Evolutionary conservation across 2,329 filamentous ascomycete genomes (phyloP), one percentile per base, ranked within the genome.

Genomic region (Penicillium sp.): DNA sequence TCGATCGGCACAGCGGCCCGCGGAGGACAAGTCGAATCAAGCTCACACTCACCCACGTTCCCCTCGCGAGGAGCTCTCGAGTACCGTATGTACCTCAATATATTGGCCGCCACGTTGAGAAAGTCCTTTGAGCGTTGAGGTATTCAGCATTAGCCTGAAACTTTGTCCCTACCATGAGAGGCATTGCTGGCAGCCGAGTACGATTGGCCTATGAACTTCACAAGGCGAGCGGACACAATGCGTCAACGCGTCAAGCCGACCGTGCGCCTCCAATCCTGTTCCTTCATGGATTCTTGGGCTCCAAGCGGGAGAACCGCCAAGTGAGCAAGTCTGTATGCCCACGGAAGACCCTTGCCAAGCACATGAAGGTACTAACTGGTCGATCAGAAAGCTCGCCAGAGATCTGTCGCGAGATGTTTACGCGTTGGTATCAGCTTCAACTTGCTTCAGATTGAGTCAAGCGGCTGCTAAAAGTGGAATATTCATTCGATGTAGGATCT

Each of bases 211-310:
- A 45, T 7, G 49, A 51, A 43, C 29, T 51, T 13, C 38, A 45
- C 27, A 37, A 46, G 25, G n/a, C 45, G 13, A 39, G 24, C 25
- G 36, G 35, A 27, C 25, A 28, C n/a, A n/a, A 43, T 26, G 3
- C 25, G 11, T 5, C 42, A 8, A 43, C 42, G 25, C 8, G 42
- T 37, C 42, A 36, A 11, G 9, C 25, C 6, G 13, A 39, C 33
- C 12, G 27, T 11, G 12, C 33, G 42, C 73, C 90, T 11, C 29
- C 29, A 1, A 87, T 96, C 52, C 72, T 96, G 49, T 85, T 96
- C 55, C 81, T 96, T 60, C 90, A 96, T 66, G 90, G 90, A 2
- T 76, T 96, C 9, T 95, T 96, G 61, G 90, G 90, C 25, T 95
- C 88, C 43, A 95, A 93, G 44, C 56, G 88, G 74, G 96, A 96